Conservation (phyloP, 371 early-diverging fungal genomes). For the Mucor piriformis region DNA sequence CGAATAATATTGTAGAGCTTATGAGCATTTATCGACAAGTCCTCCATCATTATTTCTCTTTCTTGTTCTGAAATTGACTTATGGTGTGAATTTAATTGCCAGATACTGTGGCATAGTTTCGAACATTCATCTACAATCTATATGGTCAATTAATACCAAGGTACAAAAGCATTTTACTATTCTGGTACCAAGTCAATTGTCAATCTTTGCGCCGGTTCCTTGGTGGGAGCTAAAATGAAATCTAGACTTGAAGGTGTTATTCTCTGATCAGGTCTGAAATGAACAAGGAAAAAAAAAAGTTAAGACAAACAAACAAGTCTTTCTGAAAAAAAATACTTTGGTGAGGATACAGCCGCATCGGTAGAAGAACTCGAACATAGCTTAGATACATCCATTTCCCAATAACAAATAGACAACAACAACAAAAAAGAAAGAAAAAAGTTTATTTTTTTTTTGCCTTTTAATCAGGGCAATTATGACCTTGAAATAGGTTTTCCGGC, state of each 20-base stretch:
- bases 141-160: not conserved
- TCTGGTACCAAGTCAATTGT: not conserved
- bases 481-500: constrained; percentile 68
- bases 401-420: not conserved
- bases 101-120: constrained; percentile 19
- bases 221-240: not conserved
- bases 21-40: constrained; percentile 11
- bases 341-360: not conserved
- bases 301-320: not conserved
- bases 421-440: not conserved
- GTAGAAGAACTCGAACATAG: not conserved
- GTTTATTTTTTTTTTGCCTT: not conserved
- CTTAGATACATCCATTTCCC: not conserved
- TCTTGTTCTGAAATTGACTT: constrained; percentile 2
- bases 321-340: not conserved
- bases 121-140: constrained; percentile 20
- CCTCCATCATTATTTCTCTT: constrained; percentile 15
- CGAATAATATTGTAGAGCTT: constrained; percentile 1
- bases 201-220: not conserved
- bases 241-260: not conserved
- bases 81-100: constrained; percentile 14
- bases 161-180: too few relatives aligned
- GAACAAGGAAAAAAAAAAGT: too few relatives aligned
- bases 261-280: not conserved
- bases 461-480: constrained; percentile 3